These are phyloP conservation scores for Fraxinus americana DNA, from an alignment of 257 asterid genomes.

Conservation along the genomic window DNA sequence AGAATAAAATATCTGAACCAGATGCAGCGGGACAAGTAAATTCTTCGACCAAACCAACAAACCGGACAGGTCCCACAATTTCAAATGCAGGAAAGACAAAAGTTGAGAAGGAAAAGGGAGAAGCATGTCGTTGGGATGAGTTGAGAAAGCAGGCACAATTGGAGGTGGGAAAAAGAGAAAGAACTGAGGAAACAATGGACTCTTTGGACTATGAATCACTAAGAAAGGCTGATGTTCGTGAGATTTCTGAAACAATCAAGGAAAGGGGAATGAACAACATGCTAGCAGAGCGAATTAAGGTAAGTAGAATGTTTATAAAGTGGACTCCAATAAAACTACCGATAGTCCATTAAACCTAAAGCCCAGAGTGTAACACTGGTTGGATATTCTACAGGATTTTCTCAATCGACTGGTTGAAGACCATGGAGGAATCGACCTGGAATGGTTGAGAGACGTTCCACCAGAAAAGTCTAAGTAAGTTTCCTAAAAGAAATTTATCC, in stretches of 20 bases:
- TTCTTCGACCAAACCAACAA: constrained; percentile 30
- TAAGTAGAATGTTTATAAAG: neutral
- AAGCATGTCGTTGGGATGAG: constrained; percentile 72
- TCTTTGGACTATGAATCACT: constrained; percentile 47
- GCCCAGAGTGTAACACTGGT: neutral
- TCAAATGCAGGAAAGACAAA: constrained; percentile 57
- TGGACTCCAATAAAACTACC: constrained; percentile 6
- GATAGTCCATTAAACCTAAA: constrained; percentile 14
- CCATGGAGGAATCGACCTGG: constrained; percentile 85
- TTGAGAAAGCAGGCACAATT: constrained; percentile 67
- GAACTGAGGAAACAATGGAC: constrained; percentile 26
- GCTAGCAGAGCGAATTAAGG: constrained; percentile 39
- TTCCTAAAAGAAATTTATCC: constrained; percentile 15
- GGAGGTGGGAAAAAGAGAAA: constrained; percentile 46
- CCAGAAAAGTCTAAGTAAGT: constrained; percentile 84
- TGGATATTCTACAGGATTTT: constrained; percentile 68
- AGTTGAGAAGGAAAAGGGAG: constrained; percentile 50
- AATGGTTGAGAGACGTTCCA: constrained; percentile 90
- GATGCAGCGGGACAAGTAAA: constrained; percentile 29
- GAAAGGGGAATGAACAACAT: constrained; percentile 61
- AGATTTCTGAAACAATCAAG: constrained; percentile 41
- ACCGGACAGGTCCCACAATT: constrained; percentile 29
- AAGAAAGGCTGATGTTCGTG: constrained; percentile 36
- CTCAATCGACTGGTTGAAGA: constrained; percentile 76
- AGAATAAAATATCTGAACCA: neutral